Evolutionary conservation across 2,329 filamentous ascomycete species (phyloP), one percentile per base, ranked within the genome.

Genomic region (Claviceps arundinis): DNA sequence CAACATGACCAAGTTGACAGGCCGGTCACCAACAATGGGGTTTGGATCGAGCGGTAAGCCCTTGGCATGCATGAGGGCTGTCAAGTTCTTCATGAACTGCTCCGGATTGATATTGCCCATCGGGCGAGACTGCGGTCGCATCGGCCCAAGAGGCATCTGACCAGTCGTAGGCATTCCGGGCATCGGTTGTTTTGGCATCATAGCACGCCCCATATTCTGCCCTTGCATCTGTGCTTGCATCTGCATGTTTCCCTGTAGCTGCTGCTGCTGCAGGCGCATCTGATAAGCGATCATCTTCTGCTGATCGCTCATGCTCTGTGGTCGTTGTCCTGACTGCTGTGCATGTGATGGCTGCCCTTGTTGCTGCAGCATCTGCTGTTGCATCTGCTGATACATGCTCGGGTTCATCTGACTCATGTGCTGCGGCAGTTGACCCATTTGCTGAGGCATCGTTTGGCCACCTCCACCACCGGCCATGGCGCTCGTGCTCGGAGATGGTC

Each of bases 201-300:
- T 75, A 52, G 66, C 76, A 51, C 70, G 72, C 19, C 70, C 72
- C 65, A 69, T 67, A 30, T 56, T 60, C 54, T 70, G 68, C 14
- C 63, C 58, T 57, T 78, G 78, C 71, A 82, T 73, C 54, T 80
- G 76, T 14, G 70, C 68, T 51, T 67, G 66, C 65, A 73, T 72
- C 49, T 75, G 72, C 62, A 77, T 73, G 40, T 73, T 74, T 9
- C 67, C 67, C 55, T 86, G 81, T 42, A 85, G 76, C 61, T 90
- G 87, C 52, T 85, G 81, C 61, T 94, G 81, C 61, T 94, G 87
- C 50, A 94, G 68, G 55, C 87, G 85, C 80, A 94, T 86, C 59
- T 94, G 87, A 61, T 94, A 91, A 48, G 84, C 70, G 52, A 81
- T 75, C 65, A 89, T 77, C 61, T 89, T 85, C 57, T 89, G 82